These are phyloP conservation scores for Luvunga scandens DNA, from an alignment of 345 rosid species.

Conservation along the genomic window DNA sequence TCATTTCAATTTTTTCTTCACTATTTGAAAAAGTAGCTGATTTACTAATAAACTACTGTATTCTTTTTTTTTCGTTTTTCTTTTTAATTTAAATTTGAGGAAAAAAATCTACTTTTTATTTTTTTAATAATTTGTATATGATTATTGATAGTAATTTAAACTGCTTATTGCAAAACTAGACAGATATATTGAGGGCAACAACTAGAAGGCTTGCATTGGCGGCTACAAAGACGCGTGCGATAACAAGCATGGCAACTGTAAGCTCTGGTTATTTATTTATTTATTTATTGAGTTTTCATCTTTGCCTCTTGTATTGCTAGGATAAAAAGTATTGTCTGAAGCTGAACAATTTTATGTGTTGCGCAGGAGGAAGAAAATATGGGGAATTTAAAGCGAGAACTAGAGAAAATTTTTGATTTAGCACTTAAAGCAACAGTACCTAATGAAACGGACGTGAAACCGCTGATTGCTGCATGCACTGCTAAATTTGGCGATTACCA, in stretches of 20 bases:
- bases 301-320: neutral
- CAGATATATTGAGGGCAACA: conserved; percentile 54
- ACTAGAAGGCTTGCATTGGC: conserved; percentile 43
- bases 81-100: too few relatives aligned
- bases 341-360: conserved; percentile 1
- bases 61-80: too few relatives aligned
- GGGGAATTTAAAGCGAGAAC: conserved; percentile 60
- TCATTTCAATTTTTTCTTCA: too few relatives aligned
- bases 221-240: conserved; percentile 22
- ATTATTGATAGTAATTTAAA: conserved; percentile 22
- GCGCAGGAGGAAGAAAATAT: conserved; percentile 49
- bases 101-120: too few relatives aligned
- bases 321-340: neutral
- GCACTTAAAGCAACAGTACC: conserved; percentile 66
- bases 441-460: conserved; percentile 57
- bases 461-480: conserved; percentile 60
- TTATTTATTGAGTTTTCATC: neutral
- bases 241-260: conserved; percentile 67
- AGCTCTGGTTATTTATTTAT: conserved; percentile 18
- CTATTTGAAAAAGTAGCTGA: too few relatives aligned
- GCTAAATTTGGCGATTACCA: conserved; percentile 88
- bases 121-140: too few relatives aligned
- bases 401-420: conserved; percentile 57
- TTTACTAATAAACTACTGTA: neutral
- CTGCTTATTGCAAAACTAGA: conserved; percentile 49